Conservation (phyloP, 768 basidiomycete species). For the Calocera cornea region DNA sequence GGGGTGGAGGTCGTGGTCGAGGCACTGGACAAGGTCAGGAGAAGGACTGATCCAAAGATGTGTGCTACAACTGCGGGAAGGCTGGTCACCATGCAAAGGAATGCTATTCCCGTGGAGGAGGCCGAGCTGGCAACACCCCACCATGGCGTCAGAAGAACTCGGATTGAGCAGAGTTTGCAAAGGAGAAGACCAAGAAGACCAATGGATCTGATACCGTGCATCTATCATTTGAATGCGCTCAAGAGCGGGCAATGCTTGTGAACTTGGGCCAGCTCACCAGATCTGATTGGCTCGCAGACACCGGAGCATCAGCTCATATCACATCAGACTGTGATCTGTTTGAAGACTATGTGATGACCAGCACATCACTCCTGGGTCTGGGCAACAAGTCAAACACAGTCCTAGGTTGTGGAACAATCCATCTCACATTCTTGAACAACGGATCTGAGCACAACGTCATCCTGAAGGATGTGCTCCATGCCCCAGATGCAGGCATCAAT, state of each 20-base stretch:
- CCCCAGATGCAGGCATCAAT: slow-evolving; percentile 20
- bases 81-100: neutral
- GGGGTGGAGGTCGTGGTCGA: neutral
- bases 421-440: slow-evolving; percentile 10
- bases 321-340: neutral
- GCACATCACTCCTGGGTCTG: neutral
- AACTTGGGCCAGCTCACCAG: neutral
- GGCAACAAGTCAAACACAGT: neutral
- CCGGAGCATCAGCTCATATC: neutral
- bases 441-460: slow-evolving; percentile 12
- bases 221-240: too few species aligned
- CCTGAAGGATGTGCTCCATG: slow-evolving; percentile 19
- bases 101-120: neutral
- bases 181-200: neutral
- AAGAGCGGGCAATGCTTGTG: neutral
- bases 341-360: neutral
- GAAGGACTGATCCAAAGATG: neutral
- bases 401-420: neutral
- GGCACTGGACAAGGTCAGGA: neutral
- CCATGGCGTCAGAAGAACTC: neutral
- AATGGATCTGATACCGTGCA: neutral
- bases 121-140: neutral
- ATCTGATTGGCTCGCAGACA: neutral
- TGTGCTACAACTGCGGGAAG: neutral
- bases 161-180: neutral